Evolutionary conservation across 2,329 filamentous ascomycete genomes (phyloP), one percentile per base, ranked within the genome.

Genomic region (Fusarium xyrophilum): DNA sequence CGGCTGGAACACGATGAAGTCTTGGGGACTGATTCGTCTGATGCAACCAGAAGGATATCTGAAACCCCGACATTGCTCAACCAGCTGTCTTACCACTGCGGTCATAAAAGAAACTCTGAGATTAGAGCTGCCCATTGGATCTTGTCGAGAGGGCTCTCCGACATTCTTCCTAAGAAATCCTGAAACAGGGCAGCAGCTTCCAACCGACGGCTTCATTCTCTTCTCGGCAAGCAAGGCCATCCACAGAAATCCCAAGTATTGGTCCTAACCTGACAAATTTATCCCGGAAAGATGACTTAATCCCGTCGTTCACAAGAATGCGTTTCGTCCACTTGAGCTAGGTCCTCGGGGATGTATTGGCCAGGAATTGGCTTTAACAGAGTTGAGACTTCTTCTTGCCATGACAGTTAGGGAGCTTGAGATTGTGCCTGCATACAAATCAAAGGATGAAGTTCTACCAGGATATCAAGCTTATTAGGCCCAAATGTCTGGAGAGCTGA

Each of bases 41-140:
- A 9, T 43, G 30, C 50, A 11, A 56, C 23, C 8, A 36, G 19
- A 8, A 43, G 15, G 38, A 56, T 58, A 9, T 35, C 30, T 0
- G 48, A 56, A 10, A 25, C 38, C 2, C 56, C 50, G 3, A 25
- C 32, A 28, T n/a, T 60, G 4, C 33, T 63, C 6, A 60, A 60
- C 14, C 56, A 40, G 12, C 40, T 63, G 8, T 23, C 56, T 3
- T 60, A 63, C 60, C 4, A 40, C 56, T 4, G 42, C 56, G 0
- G 33, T 63, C 6, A 47, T 63, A 32, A 63, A 62, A 12, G 59
- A 62, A n/a, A 42, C 33, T 21, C 23, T 62, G 2, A 47, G 59
- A 15, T 25, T 62, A 12, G 38, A 61, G 6, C 46, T 46, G 5
- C 59, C 55, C 5, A 38, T 62, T 13, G 28, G 55, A 5, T 47